These are phyloP conservation scores for Digitaria exilis DNA, from an alignment of 202 grass and related monocot species.

Conservation along the genomic window DNA sequence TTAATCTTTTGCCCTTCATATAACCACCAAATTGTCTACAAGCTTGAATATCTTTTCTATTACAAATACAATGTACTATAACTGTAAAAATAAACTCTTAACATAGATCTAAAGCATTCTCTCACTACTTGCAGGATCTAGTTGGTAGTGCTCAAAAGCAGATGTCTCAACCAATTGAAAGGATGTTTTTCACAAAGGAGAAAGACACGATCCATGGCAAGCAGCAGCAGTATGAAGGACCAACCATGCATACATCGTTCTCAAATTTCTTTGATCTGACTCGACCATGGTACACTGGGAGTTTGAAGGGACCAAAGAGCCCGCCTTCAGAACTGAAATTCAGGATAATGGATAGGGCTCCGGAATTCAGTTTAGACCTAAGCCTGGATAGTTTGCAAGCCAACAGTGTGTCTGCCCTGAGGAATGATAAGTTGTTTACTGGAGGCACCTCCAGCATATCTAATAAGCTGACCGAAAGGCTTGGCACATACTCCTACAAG, in stretches of 20 bases:
- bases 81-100: constrained; percentile 11
- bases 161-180: constrained; percentile 47
- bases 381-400: constrained; percentile 45
- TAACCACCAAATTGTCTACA: neutral
- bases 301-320: constrained; percentile 25
- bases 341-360: constrained; percentile 50
- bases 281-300: constrained; percentile 35
- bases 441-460: constrained; percentile 38
- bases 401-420: constrained; percentile 22
- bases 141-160: constrained; percentile 33
- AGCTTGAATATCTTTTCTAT: neutral
- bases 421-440: constrained; percentile 28
- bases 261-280: constrained; percentile 49
- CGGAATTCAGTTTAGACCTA: constrained; percentile 43
- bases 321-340: constrained; percentile 48
- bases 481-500: constrained; percentile 47
- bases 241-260: constrained; percentile 34
- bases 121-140: constrained; percentile 42
- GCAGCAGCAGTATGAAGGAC: constrained; percentile 43
- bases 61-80: neutral
- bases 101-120: constrained; percentile 16
- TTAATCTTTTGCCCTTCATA: neutral
- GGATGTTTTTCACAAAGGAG: constrained; percentile 50
- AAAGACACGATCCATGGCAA: constrained; percentile 39
- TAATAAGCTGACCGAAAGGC: constrained; percentile 43